Base-by-base conservation (phyloP, 768 basidiomycete species). In the Tephrocybe sp. region DNA sequence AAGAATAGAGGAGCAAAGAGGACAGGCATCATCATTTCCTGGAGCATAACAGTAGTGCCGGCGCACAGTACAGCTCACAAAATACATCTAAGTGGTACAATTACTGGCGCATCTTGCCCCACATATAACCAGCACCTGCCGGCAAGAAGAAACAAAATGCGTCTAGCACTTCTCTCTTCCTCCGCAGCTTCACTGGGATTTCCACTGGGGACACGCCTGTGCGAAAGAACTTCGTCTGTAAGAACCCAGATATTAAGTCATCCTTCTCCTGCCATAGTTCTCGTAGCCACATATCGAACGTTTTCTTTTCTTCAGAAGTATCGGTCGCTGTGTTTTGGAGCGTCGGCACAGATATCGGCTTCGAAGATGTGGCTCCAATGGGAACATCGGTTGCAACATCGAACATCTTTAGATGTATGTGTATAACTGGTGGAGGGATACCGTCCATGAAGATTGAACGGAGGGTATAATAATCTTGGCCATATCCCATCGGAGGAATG, bases 231-330 rank as follows among this genome's bases (percentile, higher is more conserved):
- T 78, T 79, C 0, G 69, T 72, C 37, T 78, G 70, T 44, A 80
- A 76, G 64, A 86, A 96, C 39, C 62, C 67, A n/a, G 80, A 79
- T 64, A 98, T 82, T 44, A 83, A 72, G 39, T 70, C 69, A 65
- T 99, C 97, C 69, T 99, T 98, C 60, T 86, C 83, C 32, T 69
- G 67, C 95, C 96, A 99, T 47, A 90, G 63, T 34, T 77, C 71
- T 54, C 87, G 69, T 45, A 98, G 69, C 97, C 97, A 99, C 11
- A 68, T 38, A 56, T 95, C 92, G 62, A 99, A 99, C 21, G 54
- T 61, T 3, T 65, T 69, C 59, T 82, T 83, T 56, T 91, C 89
- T 37, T 75, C 73, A 1, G 82, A 78, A 21, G 81, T 72, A 42
- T 84, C 79, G 15, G 74, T 70, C 60, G n/a, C n/a, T n/a, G n/a